Evolutionary conservation across 2,329 filamentous ascomycete species (phyloP).

Genomic region (Ophiocordyceps unilateralis): DNA sequence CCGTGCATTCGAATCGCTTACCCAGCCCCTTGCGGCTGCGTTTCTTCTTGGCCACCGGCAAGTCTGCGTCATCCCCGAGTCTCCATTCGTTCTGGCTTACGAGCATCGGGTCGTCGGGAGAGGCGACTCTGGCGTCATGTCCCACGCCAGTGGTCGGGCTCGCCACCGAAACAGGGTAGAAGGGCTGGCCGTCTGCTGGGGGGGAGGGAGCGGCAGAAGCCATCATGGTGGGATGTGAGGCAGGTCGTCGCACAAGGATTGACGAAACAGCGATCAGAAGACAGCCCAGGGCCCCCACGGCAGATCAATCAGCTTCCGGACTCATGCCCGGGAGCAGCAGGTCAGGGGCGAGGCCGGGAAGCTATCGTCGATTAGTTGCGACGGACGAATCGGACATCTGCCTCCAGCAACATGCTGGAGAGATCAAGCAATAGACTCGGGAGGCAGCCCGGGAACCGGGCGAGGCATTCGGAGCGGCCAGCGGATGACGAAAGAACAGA

Average conservation of each 20-base stretch:
- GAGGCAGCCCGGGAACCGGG: neutral
- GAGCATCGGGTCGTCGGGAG: too few relatives aligned
- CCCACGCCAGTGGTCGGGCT: too few relatives aligned
- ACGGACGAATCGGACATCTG: neutral
- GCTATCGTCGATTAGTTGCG: too few relatives aligned
- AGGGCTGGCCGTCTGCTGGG: neutral
- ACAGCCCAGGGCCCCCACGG: too few relatives aligned
- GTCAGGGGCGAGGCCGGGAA: neutral
- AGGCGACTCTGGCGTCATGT: too few relatives aligned
- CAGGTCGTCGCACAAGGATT: neutral
- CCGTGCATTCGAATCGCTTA: conserved; percentile 70
- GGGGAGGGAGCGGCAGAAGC: neutral
- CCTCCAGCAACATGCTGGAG: neutral
- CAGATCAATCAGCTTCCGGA: too few relatives aligned
- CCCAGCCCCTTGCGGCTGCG: conserved; percentile 63
- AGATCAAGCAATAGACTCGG: neutral
- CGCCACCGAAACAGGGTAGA: too few relatives aligned
- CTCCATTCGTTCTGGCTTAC: neutral
- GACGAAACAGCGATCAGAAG: too few relatives aligned
- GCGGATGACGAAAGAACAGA: neutral
- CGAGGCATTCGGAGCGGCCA: neutral
- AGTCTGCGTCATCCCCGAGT: neutral
- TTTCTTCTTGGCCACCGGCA: conserved; percentile 32
- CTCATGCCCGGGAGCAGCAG: neutral
- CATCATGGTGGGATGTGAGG: too few relatives aligned